Evolutionary conservation across 2,329 filamentous ascomycete genomes (phyloP).

Genomic region (Pestalotiopsis sp.): DNA sequence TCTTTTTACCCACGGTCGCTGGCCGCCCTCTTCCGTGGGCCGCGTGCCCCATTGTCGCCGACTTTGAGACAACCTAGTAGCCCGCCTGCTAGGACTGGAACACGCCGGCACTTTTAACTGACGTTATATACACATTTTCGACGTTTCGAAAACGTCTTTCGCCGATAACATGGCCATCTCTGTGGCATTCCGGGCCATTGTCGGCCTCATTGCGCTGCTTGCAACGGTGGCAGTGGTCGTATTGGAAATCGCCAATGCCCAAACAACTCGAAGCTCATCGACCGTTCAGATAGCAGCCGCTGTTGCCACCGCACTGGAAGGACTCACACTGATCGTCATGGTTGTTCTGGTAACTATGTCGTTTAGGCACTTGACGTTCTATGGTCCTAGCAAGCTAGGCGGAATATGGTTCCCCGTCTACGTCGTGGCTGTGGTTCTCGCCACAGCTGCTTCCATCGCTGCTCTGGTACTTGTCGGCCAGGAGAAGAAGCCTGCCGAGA

Average conservation of each 20-base stretch:
- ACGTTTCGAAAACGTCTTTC: background rate
- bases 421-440: slow-evolving; percentile 42
- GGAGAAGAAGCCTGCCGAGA: slow-evolving; percentile 28
- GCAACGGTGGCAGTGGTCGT: slow-evolving; percentile 41
- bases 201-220: slow-evolving; percentile 39
- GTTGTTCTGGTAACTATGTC: slow-evolving; percentile 34
- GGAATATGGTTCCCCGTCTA: slow-evolving; percentile 36
- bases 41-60: background rate
- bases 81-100: background rate
- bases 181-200: slow-evolving; percentile 34
- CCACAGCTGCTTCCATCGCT: slow-evolving; percentile 46
- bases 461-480: slow-evolving; percentile 44
- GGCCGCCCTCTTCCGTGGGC: background rate
- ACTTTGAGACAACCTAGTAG: background rate
- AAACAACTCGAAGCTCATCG: slow-evolving; percentile 30
- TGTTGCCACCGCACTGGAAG: slow-evolving; percentile 40
- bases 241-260: slow-evolving; percentile 43
- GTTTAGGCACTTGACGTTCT: slow-evolving; percentile 24
- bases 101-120: background rate
- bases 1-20: background rate
- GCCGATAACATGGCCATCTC: slow-evolving; percentile 34
- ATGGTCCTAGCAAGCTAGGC: slow-evolving; percentile 25
- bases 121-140: background rate
- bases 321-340: slow-evolving; percentile 37
- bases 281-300: slow-evolving; percentile 38